These are phyloP conservation scores for Suillus plorans DNA, from an alignment of 768 basidiomycete genomes.

Conservation along the genomic window DNA sequence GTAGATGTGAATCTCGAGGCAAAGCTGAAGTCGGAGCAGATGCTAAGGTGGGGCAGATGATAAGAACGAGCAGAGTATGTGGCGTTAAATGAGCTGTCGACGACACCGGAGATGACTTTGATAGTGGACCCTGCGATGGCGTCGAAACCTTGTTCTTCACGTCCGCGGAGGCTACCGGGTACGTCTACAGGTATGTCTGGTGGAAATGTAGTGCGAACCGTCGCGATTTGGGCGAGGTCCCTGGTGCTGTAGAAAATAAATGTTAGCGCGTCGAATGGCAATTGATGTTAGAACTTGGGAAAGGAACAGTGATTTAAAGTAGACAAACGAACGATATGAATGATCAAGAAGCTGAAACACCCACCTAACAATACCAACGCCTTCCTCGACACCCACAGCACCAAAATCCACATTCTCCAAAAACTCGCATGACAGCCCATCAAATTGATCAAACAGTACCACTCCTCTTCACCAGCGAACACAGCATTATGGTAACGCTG, in stretches of 20 bases:
- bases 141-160: slow-evolving; percentile 79
- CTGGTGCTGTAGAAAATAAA: slow-evolving; percentile 51
- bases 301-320: slow-evolving; percentile 1
- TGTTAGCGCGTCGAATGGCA: not conserved
- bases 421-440: slow-evolving; percentile 92
- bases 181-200: slow-evolving; percentile 49
- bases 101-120: slow-evolving; percentile 77
- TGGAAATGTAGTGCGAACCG: slow-evolving; percentile 47
- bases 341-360: slow-evolving; percentile 10
- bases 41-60: slow-evolving; percentile 37
- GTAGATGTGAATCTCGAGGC: slow-evolving; percentile 15
- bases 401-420: slow-evolving; percentile 91
- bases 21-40: slow-evolving; percentile 26
- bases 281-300: not conserved
- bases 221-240: slow-evolving; percentile 78
- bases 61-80: slow-evolving; percentile 71
- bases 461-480: slow-evolving; percentile 71
- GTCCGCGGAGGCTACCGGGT: slow-evolving; percentile 60
- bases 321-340: slow-evolving; percentile 7
- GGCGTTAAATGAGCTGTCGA: slow-evolving; percentile 84
- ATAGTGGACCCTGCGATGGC: slow-evolving; percentile 81
- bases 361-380: slow-evolving; percentile 59
- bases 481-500: slow-evolving; percentile 29
- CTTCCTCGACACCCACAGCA: slow-evolving; percentile 55
- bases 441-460: slow-evolving; percentile 91